Percentiles rank a stretch among this genome's conserved stretches.
Conservation (phyloP, 73 alveolate genomes). For the Paramecium octaurelia region DNA sequence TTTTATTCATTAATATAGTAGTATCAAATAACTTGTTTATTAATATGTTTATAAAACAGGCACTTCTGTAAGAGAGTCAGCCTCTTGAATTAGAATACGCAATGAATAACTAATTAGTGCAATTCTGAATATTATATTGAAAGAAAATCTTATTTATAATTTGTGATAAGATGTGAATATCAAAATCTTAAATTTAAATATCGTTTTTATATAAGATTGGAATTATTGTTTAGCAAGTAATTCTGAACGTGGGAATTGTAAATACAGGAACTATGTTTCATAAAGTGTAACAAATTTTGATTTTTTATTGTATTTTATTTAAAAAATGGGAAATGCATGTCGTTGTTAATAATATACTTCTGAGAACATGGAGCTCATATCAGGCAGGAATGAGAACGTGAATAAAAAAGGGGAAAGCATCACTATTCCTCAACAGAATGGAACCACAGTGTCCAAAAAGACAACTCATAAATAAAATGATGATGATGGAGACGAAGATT, state of each 20-base stretch:
- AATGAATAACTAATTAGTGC: no score
- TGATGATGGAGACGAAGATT: not conserved
- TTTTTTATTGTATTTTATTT: not conserved
- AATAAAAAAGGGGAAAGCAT: not conserved
- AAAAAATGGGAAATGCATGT: slow-evolving; percentile 49
- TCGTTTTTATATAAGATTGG: no score
- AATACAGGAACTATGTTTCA: not conserved
- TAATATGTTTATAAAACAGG: no score
- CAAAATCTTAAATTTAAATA: no score
- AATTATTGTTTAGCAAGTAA: not conserved
- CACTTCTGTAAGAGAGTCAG: no score
- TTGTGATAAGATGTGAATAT: not conserved
- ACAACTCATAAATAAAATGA: not conserved
- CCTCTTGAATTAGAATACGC: no score
- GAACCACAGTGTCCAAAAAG: not conserved
- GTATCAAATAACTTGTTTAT: no score
- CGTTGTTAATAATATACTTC: not conserved
- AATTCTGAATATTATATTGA: no score
- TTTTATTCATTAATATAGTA: no score
- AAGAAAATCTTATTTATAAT: not conserved
- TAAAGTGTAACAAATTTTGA: not conserved
- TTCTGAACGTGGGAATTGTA: not conserved
- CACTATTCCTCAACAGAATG: not conserved
- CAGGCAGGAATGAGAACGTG: not conserved
- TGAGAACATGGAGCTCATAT: not conserved